Conservation (phyloP, 2,329 filamentous ascomycete genomes). For the Calycina herbarum region DNA sequence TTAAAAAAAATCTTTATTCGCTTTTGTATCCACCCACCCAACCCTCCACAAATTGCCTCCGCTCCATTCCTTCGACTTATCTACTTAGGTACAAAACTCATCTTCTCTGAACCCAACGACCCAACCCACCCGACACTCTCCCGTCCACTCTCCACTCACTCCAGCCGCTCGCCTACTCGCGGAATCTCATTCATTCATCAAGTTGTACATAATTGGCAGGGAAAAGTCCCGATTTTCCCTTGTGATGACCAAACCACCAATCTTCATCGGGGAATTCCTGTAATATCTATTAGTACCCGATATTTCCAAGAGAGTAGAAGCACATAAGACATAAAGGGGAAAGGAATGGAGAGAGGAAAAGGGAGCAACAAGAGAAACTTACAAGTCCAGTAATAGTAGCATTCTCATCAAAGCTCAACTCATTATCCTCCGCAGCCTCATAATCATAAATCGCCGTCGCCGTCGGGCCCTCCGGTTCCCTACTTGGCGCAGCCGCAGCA, state of each 20-base stretch:
- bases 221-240: conserved; percentile 81
- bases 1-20: too few relatives aligned
- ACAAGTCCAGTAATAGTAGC: conserved; percentile 78
- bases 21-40: too few relatives aligned
- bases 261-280: conserved; percentile 97
- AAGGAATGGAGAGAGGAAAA: not conserved
- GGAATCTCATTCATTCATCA: conserved; percentile 30
- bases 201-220: conserved; percentile 70
- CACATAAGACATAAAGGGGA: too few relatives aligned
- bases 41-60: too few relatives aligned
- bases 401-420: conserved; percentile 82
- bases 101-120: too few relatives aligned
- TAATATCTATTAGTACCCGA: conserved; percentile 9
- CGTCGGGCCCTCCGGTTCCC: conserved; percentile 52
- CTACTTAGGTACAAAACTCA: too few relatives aligned
- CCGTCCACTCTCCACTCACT: too few relatives aligned
- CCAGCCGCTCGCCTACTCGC: too few relatives aligned
- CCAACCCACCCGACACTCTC: too few relatives aligned
- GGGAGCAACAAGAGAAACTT: conserved; percentile 42
- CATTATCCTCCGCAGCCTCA: conserved; percentile 93
- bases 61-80: too few relatives aligned
- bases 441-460: conserved; percentile 93
- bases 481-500: conserved; percentile 42
- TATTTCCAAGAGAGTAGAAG: not conserved
- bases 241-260: conserved; percentile 93